phyloP scores from a whole-genome alignment of 1,284 basidiomycete genomes.

The Moesziomyces sp. region DNA sequence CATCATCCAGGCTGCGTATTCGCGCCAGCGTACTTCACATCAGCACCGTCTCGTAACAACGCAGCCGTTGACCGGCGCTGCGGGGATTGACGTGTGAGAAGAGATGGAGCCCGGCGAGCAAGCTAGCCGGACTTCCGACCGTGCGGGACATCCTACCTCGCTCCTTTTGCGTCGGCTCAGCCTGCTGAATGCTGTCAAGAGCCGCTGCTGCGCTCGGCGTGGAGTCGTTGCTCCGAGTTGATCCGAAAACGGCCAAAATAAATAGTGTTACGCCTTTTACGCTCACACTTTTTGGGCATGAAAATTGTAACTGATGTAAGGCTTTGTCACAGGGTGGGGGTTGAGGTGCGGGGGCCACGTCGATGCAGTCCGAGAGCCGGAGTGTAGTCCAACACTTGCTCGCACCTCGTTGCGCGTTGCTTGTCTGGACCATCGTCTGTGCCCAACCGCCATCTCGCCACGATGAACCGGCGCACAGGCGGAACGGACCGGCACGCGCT shows the following conservation, averaged over 20 bases:
- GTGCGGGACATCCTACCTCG: background rate
- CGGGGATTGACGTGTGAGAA: background rate
- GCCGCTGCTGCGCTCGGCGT: too few relatives aligned
- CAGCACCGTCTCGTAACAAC: too few relatives aligned
- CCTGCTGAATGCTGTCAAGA: background rate
- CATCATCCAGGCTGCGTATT: too few relatives aligned
- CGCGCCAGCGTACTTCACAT: too few relatives aligned
- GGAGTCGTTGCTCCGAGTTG: background rate
- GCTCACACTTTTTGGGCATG: too few relatives aligned
- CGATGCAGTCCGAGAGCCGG: conserved; percentile 22
- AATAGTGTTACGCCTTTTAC: too few relatives aligned
- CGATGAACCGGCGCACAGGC: conserved; percentile 60
- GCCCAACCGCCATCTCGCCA: background rate
- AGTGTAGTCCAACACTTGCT: background rate
- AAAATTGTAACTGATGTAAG: background rate
- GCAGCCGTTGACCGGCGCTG: too few relatives aligned
- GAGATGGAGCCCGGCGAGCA: background rate
- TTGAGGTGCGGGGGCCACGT: conserved; percentile 13
- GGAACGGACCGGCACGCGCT: conserved; percentile 58
- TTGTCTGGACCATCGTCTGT: background rate
- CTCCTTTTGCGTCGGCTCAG: background rate
- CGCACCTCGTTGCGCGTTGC: background rate
- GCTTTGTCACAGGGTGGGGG: conserved; percentile 5
- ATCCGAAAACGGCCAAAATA: background rate
- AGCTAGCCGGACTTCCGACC: background rate